Base-by-base conservation (phyloP, 228 moss, liverwort and hornwort species). In the Sphagnum fallax region DNA sequence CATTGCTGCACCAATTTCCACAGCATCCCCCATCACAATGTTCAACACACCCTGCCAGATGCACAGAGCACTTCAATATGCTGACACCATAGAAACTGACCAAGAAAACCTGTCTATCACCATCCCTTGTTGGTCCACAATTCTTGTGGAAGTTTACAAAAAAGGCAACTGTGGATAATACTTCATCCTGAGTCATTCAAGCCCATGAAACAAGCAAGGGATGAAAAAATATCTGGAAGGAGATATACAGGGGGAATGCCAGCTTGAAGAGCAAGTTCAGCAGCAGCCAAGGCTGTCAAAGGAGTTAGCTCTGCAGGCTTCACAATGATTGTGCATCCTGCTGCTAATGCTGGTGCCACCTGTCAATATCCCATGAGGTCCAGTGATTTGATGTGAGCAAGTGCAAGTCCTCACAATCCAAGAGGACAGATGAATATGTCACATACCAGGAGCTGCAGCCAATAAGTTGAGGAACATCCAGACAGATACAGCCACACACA, bases 271-370 rank as follows among this genome's bases (percentile, higher is more conserved):
- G 93, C 98, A 67, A 98, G 89, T 74, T 93, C 81, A 78, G 89
- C 93, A 49, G 90, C 89, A 72, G 93, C 98, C 64, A 89, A 82
- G 70, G 98, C 98, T 73, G 91, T 90, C 57, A 98, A 77, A 52
- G 98, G 98, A 71, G 98, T 93, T 16, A 92, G 81, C 73, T 98
- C 98, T 49, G 98, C 86, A 61, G 98, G 98, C 78, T 98, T 98
- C 57, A 98, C 81, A 32, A 98, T 77, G 71, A 98, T 76, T 51
- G 98, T 93, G 75, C 98, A 98, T 72, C 98, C 98, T 71, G 93
- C 98, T 52, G 98, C 98, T 13, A 98, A 79, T 63, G 98, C 98
- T 62, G 98, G 98, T 63, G 93, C 98, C 65, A 98, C 94, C 97
- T 97, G 91, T 68, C 61, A 10, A 59, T 5, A 10, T 50, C 50